phyloP scores from a whole-genome alignment of 2,329 filamentous ascomycete genomes.

The Xylaria digitata region DNA sequence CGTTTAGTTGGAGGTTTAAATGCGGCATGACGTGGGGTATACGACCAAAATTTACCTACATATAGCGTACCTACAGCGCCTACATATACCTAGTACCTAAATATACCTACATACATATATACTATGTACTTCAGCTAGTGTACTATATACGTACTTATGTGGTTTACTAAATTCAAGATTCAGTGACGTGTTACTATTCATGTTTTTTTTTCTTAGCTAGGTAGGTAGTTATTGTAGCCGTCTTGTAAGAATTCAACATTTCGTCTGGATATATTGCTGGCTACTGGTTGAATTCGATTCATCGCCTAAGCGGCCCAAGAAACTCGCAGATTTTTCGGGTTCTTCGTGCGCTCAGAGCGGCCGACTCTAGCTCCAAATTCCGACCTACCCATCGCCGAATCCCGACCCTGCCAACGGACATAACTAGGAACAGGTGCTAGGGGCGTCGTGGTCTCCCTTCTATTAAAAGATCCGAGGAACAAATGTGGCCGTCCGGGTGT shows the following conservation, averaged over 20 bases:
- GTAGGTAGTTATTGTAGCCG: too few relatives aligned
- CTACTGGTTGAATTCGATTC: not conserved
- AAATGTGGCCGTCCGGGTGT: slow-evolving; percentile 50
- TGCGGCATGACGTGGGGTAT: slow-evolving; percentile 47
- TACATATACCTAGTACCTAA: not conserved
- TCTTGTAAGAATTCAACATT: too few relatives aligned
- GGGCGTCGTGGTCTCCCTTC: slow-evolving; percentile 49
- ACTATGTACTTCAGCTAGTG: too few relatives aligned
- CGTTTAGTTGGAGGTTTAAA: slow-evolving; percentile 25
- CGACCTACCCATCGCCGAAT: slow-evolving; percentile 45
- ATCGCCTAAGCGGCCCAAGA: slow-evolving; percentile 47
- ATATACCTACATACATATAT: not conserved
- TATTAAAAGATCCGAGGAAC: slow-evolving; percentile 45
- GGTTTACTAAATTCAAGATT: too few relatives aligned
- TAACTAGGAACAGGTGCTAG: slow-evolving; percentile 48
- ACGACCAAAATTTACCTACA: not conserved
- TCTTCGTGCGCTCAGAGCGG: slow-evolving; percentile 42
- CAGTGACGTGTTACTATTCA: too few relatives aligned
- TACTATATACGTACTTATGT: too few relatives aligned
- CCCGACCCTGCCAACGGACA: slow-evolving; percentile 41
- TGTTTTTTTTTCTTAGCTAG: too few relatives aligned
- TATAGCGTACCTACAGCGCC: not conserved
- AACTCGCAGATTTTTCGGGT: slow-evolving; percentile 47
- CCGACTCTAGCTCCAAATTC: slow-evolving; percentile 40
- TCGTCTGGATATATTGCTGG: not conserved